Evolutionary conservation across 2,329 filamentous ascomycete species (phyloP).

Genomic region (Xylariaceae sp.): DNA sequence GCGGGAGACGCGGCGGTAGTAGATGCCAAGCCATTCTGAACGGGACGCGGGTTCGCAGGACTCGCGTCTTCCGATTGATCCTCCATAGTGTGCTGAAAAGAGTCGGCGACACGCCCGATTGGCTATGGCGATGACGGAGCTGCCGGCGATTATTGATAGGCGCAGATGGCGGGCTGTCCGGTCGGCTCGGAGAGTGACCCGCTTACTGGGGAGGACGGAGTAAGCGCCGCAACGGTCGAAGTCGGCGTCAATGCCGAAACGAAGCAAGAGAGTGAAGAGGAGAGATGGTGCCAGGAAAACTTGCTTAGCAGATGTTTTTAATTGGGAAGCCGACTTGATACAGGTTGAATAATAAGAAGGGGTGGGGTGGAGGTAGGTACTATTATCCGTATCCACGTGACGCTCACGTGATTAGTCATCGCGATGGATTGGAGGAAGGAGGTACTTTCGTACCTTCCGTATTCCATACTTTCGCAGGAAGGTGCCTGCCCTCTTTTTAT

Average conservation of each 20-base stretch:
- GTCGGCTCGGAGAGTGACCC: not conserved
- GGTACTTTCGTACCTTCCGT: too few species aligned
- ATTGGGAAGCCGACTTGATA: not conserved
- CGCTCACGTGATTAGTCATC: not conserved
- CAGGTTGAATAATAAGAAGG: not conserved
- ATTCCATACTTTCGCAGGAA: too few species aligned
- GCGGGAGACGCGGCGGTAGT: conserved; percentile 3
- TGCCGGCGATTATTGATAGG: not conserved
- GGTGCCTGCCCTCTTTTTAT: too few species aligned
- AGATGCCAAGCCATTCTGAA: conserved; percentile 2
- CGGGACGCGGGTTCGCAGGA: not conserved
- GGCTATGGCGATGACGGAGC: not conserved
- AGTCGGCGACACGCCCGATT: not conserved
- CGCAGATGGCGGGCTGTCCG: not conserved
- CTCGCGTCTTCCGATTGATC: not conserved
- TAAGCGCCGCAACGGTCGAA: not conserved
- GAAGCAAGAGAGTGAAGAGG: too few species aligned
- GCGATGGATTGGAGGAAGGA: not conserved
- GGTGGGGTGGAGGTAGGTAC: conserved; percentile 12
- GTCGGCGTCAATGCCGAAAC: not conserved
- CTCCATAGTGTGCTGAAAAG: conserved; percentile 7
- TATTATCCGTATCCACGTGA: conserved; percentile 12
- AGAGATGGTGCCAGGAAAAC: not conserved
- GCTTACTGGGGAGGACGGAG: not conserved
- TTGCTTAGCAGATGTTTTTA: not conserved